Base-by-base conservation (phyloP, 495 filamentous ascomycete genomes). In the Tuber magnatum region DNA sequence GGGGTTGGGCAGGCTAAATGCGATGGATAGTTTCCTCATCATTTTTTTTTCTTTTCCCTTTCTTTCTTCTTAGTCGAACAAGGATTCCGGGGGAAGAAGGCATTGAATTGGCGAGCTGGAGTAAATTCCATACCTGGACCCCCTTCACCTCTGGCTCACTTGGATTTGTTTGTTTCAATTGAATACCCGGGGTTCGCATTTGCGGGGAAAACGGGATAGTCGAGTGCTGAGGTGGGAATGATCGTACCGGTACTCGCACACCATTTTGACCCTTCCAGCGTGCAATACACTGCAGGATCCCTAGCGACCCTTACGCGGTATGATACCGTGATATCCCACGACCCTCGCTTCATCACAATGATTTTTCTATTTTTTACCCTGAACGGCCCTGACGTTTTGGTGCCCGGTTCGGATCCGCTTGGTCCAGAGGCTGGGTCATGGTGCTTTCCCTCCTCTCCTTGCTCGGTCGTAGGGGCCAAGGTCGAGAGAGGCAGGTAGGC, bases 151-250 rank as follows among this genome's bases (percentile, higher is more conserved):
- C 70, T 1, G 35, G 6, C 10, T 32, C n/a, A 7, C 56, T 35
- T 65, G 28, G 28, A 35, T 65, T 65, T 20, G 56, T 35, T 65
- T 65, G 56, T 65, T 65, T 65, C 56, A 35, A 35, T 32, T 28
- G 51, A 61, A 12, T 65, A 77, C 71, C 75, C 72, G 44, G 76
- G 77, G 77, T 79, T 79, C 76, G 70, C 69, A 70, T 78, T 75
- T 61, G 73, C 35, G 73, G 76, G 69, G 76, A 77, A 77, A 71
- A 61, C 68, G 41, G 48, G 73, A 70, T 12, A 32, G 3, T 32
- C n/a, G 39, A 40, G 39, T 40, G 39, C 7, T 40, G 56, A 4
- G 14, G 32, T 65, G 56, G 56, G 18, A 35, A 65, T 65, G 18
- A n/a, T n/a, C n/a, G n/a, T n/a, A n/a, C n/a, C n/a, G n/a, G n/a